These are phyloP conservation scores for Chrysophaeum taylorii DNA, from an alignment of 352 stramenopile species.

Conservation along the genomic window DNA sequence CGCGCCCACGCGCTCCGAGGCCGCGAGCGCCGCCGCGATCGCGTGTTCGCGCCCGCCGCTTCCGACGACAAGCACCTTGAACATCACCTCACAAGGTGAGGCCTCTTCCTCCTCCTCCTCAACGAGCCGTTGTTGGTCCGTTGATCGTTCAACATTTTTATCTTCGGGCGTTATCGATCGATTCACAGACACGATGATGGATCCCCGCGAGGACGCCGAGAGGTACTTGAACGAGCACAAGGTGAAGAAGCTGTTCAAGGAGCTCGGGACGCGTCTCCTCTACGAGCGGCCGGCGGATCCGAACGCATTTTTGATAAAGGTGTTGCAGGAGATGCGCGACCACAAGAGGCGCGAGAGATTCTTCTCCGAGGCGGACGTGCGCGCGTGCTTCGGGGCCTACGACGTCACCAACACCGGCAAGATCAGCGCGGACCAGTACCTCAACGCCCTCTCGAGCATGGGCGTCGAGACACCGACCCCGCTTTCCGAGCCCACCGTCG, in stretches of 20 bases:
- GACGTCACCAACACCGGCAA: constrained; percentile 12
- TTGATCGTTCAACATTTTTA: too few relatives aligned
- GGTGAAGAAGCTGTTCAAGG: constrained; percentile 17
- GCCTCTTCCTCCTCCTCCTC: too few relatives aligned
- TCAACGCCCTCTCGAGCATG: constrained; percentile 2
- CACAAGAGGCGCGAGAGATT: not conserved
- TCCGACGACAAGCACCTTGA: constrained; percentile 71
- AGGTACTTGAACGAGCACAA: constrained; percentile 11
- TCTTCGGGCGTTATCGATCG: too few relatives aligned
- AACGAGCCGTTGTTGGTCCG: too few relatives aligned
- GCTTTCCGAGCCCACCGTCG: not conserved
- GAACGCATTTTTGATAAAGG: constrained; percentile 12
- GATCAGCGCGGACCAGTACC: constrained; percentile 14
- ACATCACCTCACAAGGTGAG: too few relatives aligned
- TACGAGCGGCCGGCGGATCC: constrained; percentile 16
- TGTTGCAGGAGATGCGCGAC: not conserved
- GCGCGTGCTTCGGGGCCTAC: constrained; percentile 16
- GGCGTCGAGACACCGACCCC: constrained; percentile 15
- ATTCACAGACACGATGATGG: too few relatives aligned
- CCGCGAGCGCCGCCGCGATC: constrained; percentile 81
- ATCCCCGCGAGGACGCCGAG: constrained; percentile 16
- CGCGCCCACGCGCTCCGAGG: constrained; percentile 44
- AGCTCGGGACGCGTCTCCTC: constrained; percentile 14
- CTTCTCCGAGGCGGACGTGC: constrained; percentile 14
- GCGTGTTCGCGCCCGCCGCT: constrained; percentile 80